Conservation (phyloP, 495 filamentous ascomycete species). For the Neurospora cerealis region DNA sequence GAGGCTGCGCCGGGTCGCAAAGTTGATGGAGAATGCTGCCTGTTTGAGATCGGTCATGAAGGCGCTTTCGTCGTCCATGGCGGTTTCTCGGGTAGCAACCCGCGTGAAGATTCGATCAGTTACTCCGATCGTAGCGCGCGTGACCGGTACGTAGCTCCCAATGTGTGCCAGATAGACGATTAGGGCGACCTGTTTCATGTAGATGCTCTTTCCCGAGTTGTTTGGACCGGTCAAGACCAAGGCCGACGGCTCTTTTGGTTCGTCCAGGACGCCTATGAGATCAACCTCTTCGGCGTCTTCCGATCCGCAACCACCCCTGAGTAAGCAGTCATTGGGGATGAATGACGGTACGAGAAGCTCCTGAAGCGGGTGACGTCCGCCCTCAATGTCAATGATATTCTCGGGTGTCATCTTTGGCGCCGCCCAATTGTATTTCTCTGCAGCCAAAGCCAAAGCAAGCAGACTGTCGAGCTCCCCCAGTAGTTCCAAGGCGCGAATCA, state of each 20-base stretch:
- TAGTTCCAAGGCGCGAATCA: constrained; percentile 59
- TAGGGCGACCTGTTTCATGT: constrained; percentile 90
- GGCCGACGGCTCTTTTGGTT: constrained; percentile 50
- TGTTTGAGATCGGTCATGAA: constrained; percentile 94
- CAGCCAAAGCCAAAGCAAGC: constrained; percentile 70
- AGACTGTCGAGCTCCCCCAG: constrained; percentile 87
- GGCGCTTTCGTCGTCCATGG: constrained; percentile 76
- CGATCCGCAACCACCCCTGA: constrained; percentile 52
- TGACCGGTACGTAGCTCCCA: constrained; percentile 83
- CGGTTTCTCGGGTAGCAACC: constrained; percentile 77
- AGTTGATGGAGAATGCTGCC: constrained; percentile 64
- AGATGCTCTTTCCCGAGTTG: constrained; percentile 92
- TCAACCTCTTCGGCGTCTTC: constrained; percentile 2
- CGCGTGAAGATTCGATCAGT: constrained; percentile 91
- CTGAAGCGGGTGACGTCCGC: constrained; percentile 83
- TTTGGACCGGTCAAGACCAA: constrained; percentile 87
- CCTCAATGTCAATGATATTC: constrained; percentile 68
- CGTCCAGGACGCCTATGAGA: not conserved
- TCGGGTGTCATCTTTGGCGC: constrained; percentile 59
- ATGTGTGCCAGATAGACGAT: constrained; percentile 92
- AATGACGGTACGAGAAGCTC: constrained; percentile 80
- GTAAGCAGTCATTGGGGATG: constrained; percentile 67
- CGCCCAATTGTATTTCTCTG: constrained; percentile 60
- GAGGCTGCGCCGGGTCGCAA: constrained; percentile 68
- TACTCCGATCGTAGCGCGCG: constrained; percentile 67